Percentiles rank a stretch among this genome's conserved stretches.
These are phyloP conservation scores for Coemansia sp. DNA, from an alignment of 192 early-diverging fungal genomes.

Conservation along the genomic window DNA sequence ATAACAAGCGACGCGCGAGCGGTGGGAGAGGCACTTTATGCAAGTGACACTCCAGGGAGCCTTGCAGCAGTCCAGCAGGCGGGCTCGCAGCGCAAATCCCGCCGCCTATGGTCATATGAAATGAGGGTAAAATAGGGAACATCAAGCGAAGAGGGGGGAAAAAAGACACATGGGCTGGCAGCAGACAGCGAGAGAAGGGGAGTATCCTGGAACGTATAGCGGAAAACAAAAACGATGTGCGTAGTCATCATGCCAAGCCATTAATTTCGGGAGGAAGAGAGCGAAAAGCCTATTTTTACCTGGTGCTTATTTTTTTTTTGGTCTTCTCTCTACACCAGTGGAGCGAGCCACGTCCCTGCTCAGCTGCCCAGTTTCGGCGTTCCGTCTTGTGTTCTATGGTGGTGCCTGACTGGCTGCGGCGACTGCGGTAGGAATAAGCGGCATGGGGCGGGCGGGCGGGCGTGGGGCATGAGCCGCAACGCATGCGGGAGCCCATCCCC, in stretches of 20 bases:
- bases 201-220: not conserved
- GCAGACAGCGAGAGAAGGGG: not conserved
- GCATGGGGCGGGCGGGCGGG: not conserved
- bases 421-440: not conserved
- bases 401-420: not conserved
- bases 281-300: not conserved
- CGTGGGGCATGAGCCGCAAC: too few species aligned
- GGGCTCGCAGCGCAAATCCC: constrained; percentile 2
- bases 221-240: not conserved
- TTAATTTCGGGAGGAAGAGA: too few species aligned
- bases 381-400: not conserved
- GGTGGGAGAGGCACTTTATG: not conserved
- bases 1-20: not conserved
- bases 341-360: too few species aligned
- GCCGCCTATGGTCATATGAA: constrained; percentile 1
- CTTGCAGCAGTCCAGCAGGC: not conserved
- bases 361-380: too few species aligned
- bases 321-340: too few species aligned
- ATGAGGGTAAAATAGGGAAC: not conserved
- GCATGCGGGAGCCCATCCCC: not conserved
- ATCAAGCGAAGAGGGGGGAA: too few species aligned
- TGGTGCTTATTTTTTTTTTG: not conserved
- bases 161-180: not conserved
- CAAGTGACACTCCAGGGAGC: not conserved
- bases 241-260: too few species aligned